Conservation (phyloP, 2,329 filamentous ascomycete species). For the Alternaria longipes region DNA sequence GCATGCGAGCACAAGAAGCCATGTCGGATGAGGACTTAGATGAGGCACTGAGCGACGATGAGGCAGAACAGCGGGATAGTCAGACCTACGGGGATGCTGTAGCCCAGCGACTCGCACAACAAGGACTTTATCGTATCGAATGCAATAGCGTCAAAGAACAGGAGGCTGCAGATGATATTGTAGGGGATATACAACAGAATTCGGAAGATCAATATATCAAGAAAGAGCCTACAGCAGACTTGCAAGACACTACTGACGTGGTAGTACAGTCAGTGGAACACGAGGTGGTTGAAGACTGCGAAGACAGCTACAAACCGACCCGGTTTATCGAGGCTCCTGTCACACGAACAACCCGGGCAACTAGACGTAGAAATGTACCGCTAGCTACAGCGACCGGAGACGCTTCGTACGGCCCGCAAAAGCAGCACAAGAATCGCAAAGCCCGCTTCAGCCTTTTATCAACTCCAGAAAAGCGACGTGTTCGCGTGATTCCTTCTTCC, state of each 20-base stretch:
- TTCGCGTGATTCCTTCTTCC: constrained; percentile 48
- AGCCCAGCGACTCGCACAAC: constrained; percentile 27
- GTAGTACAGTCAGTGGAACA: constrained; percentile 19
- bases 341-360: constrained; percentile 21
- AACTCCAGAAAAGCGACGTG: constrained; percentile 45
- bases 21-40: constrained; percentile 33
- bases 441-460: constrained; percentile 40
- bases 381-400: neutral
- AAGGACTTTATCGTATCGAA: constrained; percentile 23
- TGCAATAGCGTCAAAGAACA: neutral
- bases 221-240: neutral
- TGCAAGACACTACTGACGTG: neutral
- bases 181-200: neutral
- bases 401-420: neutral
- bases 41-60: constrained; percentile 26
- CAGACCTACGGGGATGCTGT: constrained; percentile 25
- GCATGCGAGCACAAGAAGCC: constrained; percentile 27
- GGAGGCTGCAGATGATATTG: neutral
- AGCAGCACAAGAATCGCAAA: constrained; percentile 15
- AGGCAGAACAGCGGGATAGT: constrained; percentile 24
- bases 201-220: neutral
- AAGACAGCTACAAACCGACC: constrained; percentile 42
- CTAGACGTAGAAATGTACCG: constrained; percentile 3
- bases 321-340: constrained; percentile 37
- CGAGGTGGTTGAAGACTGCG: constrained; percentile 17